Percentiles rank a stretch among this genome's conserved stretches.
phyloP scores from a whole-genome alignment of 2,329 filamentous ascomycete genomes.

The Lasiodiplodia theobromae region DNA sequence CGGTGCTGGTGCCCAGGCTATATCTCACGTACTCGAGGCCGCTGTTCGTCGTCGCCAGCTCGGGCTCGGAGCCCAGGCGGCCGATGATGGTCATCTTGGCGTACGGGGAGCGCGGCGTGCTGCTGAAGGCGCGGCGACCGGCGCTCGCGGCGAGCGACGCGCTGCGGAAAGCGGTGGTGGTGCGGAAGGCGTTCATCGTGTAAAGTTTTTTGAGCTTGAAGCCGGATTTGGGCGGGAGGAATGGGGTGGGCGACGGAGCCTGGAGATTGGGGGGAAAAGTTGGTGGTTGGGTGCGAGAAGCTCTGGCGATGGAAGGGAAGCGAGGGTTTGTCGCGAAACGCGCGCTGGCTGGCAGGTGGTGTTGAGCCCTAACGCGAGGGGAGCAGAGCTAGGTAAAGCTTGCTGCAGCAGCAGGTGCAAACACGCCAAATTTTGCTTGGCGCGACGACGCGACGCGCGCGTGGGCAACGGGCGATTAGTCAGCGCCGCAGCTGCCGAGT shows the following conservation, averaged over 20 bases:
- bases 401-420: neutral
- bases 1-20: conserved; percentile 72
- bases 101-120: conserved; percentile 66
- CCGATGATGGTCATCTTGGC: conserved; percentile 88
- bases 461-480: neutral
- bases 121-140: conserved; percentile 75
- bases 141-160: conserved; percentile 32
- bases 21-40: conserved; percentile 81
- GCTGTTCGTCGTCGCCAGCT: conserved; percentile 72
- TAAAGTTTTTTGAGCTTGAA: neutral
- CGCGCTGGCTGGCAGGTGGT: conserved; percentile 2
- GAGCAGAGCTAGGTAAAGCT: neutral
- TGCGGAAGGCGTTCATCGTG: conserved; percentile 24
- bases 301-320: neutral
- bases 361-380: conserved; percentile 13
- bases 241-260: conserved; percentile 6
- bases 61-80: conserved; percentile 80
- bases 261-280: too few species aligned
- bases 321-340: conserved; percentile 7
- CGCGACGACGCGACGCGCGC: neutral
- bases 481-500: neutral
- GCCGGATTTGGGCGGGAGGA: neutral
- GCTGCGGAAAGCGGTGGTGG: conserved; percentile 50
- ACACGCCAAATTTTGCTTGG: conserved; percentile 2
- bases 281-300: neutral